Evolutionary conservation across 306 rosid genomes (phyloP).

Genomic region (Dalbergia oliveri): DNA sequence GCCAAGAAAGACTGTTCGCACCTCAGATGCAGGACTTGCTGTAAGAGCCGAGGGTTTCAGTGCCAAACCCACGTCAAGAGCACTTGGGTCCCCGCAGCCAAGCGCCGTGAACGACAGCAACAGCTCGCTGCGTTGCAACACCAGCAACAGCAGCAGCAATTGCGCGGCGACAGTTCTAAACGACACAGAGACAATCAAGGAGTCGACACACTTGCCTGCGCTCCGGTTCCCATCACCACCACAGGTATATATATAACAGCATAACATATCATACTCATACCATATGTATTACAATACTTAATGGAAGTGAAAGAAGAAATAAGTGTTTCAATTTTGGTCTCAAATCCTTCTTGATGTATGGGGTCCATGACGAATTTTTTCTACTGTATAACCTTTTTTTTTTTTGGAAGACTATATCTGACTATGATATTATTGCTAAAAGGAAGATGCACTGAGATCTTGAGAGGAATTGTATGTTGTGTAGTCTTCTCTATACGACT

Average conservation of each 20-base stretch:
- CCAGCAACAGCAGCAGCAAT: conserved; percentile 43
- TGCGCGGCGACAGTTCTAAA: conserved; percentile 59
- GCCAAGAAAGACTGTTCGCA: conserved; percentile 93
- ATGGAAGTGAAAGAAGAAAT: background rate
- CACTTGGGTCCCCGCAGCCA: conserved; percentile 98
- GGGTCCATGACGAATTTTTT: background rate
- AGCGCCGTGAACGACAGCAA: conserved; percentile 86
- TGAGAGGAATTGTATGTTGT: conserved; percentile 8
- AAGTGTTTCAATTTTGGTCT: conserved; percentile 20
- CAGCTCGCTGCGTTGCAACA: conserved; percentile 70
- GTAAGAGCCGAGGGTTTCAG: conserved; percentile 96
- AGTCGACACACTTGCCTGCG: conserved; percentile 57
- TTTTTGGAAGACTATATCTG: too few species aligned
- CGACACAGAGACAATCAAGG: conserved; percentile 66
- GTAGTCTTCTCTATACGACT: background rate
- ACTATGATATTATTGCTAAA: conserved; percentile 1
- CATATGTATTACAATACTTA: background rate
- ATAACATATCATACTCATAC: background rate
- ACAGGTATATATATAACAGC: conserved; percentile 61
- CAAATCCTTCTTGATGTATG: background rate
- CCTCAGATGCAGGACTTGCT: conserved; percentile 91
- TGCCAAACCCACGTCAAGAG: conserved; percentile 94
- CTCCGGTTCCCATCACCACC: conserved; percentile 67
- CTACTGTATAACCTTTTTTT: background rate
- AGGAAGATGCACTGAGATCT: conserved; percentile 37